phyloP scores from a whole-genome alignment of 2,329 filamentous ascomycete species.

The Fusarium floridanum region DNA sequence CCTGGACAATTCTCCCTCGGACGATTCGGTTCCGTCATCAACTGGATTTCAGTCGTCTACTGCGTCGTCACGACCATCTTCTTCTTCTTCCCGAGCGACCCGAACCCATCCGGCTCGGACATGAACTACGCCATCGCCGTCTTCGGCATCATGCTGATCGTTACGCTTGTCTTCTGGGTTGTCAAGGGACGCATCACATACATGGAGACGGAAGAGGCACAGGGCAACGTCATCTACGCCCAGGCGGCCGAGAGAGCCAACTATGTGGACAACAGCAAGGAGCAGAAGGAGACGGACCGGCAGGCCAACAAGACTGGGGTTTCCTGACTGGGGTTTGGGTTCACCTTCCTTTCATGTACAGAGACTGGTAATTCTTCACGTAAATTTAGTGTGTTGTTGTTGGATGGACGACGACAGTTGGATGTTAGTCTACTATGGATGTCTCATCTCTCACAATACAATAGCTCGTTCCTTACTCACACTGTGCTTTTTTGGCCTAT shows the following conservation, averaged over 20 bases:
- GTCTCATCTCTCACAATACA: conserved; percentile 7
- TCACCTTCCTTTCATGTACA: neutral
- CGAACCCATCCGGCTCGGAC: conserved; percentile 60
- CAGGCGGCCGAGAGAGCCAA: conserved; percentile 32
- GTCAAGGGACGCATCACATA: conserved; percentile 58
- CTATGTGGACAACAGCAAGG: conserved; percentile 19
- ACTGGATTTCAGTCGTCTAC: conserved; percentile 65
- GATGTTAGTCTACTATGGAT: neutral
- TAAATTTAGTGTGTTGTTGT: neutral
- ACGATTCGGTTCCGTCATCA: conserved; percentile 56
- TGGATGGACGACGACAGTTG: neutral
- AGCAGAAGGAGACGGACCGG: conserved; percentile 9
- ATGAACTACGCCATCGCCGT: conserved; percentile 71
- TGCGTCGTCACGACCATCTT: conserved; percentile 66
- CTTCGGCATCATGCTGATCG: conserved; percentile 66
- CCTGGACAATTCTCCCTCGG: conserved; percentile 61
- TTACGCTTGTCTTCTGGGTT: conserved; percentile 65
- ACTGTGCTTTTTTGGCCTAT: conserved; percentile 37
- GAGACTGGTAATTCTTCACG: neutral
- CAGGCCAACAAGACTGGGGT: conserved; percentile 4
- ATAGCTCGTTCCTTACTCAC: conserved; percentile 16
- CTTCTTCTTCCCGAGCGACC: conserved; percentile 65
- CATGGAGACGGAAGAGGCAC: conserved; percentile 46
- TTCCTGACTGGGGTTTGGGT: neutral
- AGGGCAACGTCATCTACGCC: conserved; percentile 42